These are phyloP conservation scores for Solanum dulcamara DNA, from an alignment of 257 asterid species.

Conservation along the genomic window DNA sequence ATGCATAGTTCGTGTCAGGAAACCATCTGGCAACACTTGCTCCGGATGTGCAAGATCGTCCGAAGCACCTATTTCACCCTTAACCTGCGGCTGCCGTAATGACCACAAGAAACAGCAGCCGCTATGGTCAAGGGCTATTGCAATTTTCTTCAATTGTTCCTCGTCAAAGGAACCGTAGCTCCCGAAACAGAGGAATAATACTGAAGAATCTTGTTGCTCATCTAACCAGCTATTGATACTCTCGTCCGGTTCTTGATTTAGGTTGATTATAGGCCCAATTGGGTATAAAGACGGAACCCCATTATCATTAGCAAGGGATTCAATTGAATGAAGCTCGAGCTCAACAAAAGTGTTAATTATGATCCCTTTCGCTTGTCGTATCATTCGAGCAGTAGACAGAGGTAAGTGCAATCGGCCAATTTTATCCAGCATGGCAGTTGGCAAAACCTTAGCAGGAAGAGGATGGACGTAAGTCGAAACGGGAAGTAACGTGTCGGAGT, in stretches of 20 bases:
- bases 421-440: conserved; percentile 1
- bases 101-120: conserved; percentile 10
- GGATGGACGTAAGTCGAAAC: conserved; percentile 14
- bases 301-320: neutral
- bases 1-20: neutral
- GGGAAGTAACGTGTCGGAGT: neutral
- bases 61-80: neutral
- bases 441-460: conserved; percentile 18
- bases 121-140: neutral
- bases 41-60: neutral
- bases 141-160: conserved; percentile 12
- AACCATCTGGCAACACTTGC: conserved; percentile 11
- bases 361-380: conserved; percentile 16
- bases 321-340: conserved; percentile 19
- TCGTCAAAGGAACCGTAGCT: conserved; percentile 9
- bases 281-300: conserved; percentile 25
- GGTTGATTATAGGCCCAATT: conserved; percentile 28
- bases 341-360: conserved; percentile 38
- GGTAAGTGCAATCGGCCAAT: neutral
- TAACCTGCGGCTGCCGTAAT: neutral
- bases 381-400: neutral
- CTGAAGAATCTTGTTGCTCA: conserved; percentile 2
- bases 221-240: conserved; percentile 9
- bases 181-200: conserved; percentile 18
- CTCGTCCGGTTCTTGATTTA: neutral